These are phyloP conservation scores for Microbotryum violaceum DNA, from an alignment of 1,284 basidiomycete genomes.

Conservation along the genomic window DNA sequence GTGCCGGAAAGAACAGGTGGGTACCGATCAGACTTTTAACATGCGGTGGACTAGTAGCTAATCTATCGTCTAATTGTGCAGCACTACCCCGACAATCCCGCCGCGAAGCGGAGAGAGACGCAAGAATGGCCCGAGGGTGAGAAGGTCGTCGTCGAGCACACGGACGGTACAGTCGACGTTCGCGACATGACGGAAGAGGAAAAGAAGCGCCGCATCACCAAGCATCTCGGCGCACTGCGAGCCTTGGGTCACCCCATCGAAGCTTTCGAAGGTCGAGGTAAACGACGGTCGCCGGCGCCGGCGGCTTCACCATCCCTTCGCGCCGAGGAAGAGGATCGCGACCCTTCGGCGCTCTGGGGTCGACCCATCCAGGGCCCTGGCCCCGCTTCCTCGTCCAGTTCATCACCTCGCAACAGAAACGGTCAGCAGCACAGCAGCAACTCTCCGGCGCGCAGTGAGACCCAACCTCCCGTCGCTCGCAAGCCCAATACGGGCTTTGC, in stretches of 20 bases:
- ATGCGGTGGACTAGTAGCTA: slow-evolving; percentile 12
- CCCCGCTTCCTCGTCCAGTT: background rate
- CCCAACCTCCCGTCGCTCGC: background rate
- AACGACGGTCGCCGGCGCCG: background rate
- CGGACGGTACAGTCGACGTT: slow-evolving; percentile 24
- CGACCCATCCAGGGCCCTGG: background rate
- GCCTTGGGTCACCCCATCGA: slow-evolving; percentile 25
- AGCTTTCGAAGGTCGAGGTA: slow-evolving; percentile 7
- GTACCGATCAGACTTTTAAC: background rate
- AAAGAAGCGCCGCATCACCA: slow-evolving; percentile 18
- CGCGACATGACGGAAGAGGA: slow-evolving; percentile 25
- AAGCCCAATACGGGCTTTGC: slow-evolving; percentile 4
- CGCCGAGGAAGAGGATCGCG: background rate
- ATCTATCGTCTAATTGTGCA: background rate
- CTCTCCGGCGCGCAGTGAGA: too few relatives aligned
- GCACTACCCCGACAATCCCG: slow-evolving; percentile 18
- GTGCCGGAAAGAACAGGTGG: slow-evolving; percentile 30
- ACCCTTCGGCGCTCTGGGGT: background rate
- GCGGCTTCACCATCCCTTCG: background rate
- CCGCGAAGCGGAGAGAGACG: background rate
- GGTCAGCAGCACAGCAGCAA: too few relatives aligned
- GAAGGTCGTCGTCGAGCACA: slow-evolving; percentile 32
- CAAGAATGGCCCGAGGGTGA: slow-evolving; percentile 29
- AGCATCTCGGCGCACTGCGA: slow-evolving; percentile 26
- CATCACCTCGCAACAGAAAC: background rate